phyloP scores from a whole-genome alignment of 2,329 filamentous ascomycete species.

The Xylaria sp. region DNA sequence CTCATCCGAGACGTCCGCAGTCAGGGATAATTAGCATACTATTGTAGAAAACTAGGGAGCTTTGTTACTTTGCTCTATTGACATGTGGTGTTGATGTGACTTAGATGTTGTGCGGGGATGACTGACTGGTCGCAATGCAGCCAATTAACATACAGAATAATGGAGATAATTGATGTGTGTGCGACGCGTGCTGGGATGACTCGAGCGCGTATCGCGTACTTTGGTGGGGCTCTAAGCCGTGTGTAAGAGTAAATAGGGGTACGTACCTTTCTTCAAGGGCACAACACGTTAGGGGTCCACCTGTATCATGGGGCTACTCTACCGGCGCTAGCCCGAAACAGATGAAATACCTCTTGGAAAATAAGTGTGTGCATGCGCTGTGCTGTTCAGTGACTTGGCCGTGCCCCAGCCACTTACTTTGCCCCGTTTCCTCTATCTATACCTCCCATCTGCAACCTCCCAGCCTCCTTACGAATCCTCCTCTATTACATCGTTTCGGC shows the following conservation, averaged over 20 bases:
- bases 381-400: conserved; percentile 36
- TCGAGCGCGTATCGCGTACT: conserved; percentile 39
- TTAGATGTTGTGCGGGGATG: conserved; percentile 39
- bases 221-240: conserved; percentile 9
- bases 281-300: not conserved
- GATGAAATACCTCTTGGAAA: not conserved
- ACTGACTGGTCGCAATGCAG: conserved; percentile 29
- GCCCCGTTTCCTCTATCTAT: conserved; percentile 29
- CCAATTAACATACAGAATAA: conserved; percentile 36
- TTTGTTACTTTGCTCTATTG: conserved; percentile 25
- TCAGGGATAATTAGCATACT: not conserved
- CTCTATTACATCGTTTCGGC: conserved; percentile 28
- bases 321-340: not conserved
- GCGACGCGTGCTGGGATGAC: conserved; percentile 41
- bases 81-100: conserved; percentile 23
- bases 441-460: conserved; percentile 24
- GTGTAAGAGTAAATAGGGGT: not conserved
- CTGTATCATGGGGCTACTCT: not conserved
- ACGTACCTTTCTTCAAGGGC: not conserved
- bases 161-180: conserved; percentile 36
- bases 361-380: conserved; percentile 31
- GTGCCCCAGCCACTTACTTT: conserved; percentile 43
- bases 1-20: conserved; percentile 12
- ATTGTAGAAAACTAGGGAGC: not conserved
- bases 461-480: conserved; percentile 35